Evolutionary conservation across 495 filamentous ascomycete genomes (phyloP), one percentile per base, ranked within the genome.

Genomic region (Aspergillus incahuasiensis): DNA sequence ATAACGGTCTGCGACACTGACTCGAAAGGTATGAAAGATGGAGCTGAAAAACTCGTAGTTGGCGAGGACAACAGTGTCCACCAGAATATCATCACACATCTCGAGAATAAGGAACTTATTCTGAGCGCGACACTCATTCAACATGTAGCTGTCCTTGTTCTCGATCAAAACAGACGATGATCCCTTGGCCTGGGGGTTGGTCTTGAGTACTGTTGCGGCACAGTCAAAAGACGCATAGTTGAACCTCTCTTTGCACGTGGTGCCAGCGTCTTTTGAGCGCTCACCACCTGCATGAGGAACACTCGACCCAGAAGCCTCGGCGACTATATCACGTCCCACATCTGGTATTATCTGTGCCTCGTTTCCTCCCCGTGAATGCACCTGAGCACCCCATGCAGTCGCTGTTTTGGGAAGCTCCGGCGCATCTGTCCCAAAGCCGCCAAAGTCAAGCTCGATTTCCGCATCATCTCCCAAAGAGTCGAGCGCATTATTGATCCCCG

Each of bases 31-130:
- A 51, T 90, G 87, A 63, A 97, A 90, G 79, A 96, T 97, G 57
- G 89, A 95, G 48, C 90, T 95, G 74, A 98, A 98, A 76, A 98
- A 98, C 70, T 96, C 94, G 68, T 92, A 98, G 69, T 97, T 98
- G 40, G 94, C 92, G 18, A 98, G 80, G 1, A 96, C 94, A 28
- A 98, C 79, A 3, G 94, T 98, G 68, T 98, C 94, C 51, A 98
- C 87, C 41, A 96, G 79, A 50, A 98, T 97, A 57, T 97, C 91
- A 68, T 97, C 90, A 63, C 85, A 89, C 1, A 87, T 73, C 68
- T 98, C 92, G 50, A 98, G 82, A 58, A 97, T 89, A 50, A 97
- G 78, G 69, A 95, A 95, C 71, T 97, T 97, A 71, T 96, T 92
- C 64, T 88, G 76, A 24, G 83, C 84, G 0, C 82, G 82, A 65